These are phyloP conservation scores for Ceratocystis eucalypticola DNA, from an alignment of 2,329 filamentous ascomycete genomes.

Conservation along the genomic window DNA sequence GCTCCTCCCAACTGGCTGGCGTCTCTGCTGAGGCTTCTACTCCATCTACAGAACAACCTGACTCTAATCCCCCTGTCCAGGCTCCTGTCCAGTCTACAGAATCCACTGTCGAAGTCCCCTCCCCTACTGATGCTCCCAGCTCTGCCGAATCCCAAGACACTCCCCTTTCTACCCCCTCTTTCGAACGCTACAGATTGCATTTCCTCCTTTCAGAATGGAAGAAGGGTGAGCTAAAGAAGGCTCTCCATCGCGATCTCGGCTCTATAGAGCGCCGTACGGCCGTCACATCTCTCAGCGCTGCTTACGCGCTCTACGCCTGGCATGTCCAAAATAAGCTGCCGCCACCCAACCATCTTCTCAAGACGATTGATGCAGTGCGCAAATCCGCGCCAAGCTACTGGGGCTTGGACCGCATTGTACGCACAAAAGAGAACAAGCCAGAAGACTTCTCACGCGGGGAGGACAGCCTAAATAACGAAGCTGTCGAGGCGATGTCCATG, in stretches of 20 bases:
- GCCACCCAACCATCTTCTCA: conserved; percentile 3
- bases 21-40: not conserved
- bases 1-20: too few relatives aligned
- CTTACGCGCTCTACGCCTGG: conserved; percentile 11
- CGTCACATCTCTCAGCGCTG: conserved; percentile 14
- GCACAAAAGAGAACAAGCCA: conserved; percentile 8
- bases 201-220: conserved; percentile 17
- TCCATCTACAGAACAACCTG: not conserved
- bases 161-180: not conserved
- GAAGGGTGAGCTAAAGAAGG: conserved; percentile 15
- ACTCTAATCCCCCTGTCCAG: not conserved
- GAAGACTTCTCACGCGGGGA: conserved; percentile 15
- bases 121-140: not conserved
- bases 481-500: conserved; percentile 16
- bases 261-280: conserved; percentile 15
- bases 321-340: conserved; percentile 10
- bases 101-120: too few relatives aligned
- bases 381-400: conserved; percentile 17
- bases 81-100: not conserved
- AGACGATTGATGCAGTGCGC: conserved; percentile 11
- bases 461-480: conserved; percentile 15
- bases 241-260: conserved; percentile 16
- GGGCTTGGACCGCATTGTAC: conserved; percentile 10
- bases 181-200: conserved; percentile 14
- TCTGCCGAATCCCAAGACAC: not conserved